These are phyloP conservation scores for Phylloporus rhodoxanthus DNA, from an alignment of 768 basidiomycete species.

Conservation along the genomic window DNA sequence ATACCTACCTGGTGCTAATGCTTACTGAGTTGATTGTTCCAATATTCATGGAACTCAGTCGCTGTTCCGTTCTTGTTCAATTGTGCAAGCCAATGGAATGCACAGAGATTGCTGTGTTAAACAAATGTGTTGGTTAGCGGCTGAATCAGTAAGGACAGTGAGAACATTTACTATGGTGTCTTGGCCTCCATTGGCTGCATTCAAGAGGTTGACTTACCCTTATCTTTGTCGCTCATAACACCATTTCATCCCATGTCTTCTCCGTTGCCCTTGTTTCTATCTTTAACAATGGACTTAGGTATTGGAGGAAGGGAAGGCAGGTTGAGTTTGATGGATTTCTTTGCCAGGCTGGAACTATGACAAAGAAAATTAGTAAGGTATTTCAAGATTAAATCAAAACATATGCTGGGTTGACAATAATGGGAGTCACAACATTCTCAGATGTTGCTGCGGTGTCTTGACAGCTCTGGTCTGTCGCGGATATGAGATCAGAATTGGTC, in stretches of 20 bases:
- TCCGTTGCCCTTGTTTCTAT: not conserved
- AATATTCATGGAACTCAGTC: not conserved
- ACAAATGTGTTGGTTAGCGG: not conserved
- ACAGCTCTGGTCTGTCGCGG: too few species aligned
- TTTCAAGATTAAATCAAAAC: not conserved
- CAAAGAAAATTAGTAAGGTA: not conserved
- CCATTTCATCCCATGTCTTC: not conserved
- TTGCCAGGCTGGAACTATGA: not conserved
- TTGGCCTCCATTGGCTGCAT: not conserved
- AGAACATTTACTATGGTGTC: not conserved
- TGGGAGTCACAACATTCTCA: not conserved
- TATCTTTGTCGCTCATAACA: not conserved
- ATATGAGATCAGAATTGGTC: too few species aligned
- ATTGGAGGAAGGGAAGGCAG: not conserved
- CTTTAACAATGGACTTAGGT: not conserved
- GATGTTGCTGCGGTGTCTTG: not conserved
- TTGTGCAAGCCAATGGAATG: not conserved
- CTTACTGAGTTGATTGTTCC: not conserved
- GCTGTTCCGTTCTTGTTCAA: not conserved
- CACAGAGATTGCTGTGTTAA: not conserved
- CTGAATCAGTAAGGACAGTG: not conserved
- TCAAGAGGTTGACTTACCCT: not conserved
- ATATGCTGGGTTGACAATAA: not conserved
- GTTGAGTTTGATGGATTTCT: not conserved
- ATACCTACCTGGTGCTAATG: not conserved